Evolutionary conservation across 2,329 filamentous ascomycete genomes (phyloP).

Genomic region (Trichoderma aggressivum): DNA sequence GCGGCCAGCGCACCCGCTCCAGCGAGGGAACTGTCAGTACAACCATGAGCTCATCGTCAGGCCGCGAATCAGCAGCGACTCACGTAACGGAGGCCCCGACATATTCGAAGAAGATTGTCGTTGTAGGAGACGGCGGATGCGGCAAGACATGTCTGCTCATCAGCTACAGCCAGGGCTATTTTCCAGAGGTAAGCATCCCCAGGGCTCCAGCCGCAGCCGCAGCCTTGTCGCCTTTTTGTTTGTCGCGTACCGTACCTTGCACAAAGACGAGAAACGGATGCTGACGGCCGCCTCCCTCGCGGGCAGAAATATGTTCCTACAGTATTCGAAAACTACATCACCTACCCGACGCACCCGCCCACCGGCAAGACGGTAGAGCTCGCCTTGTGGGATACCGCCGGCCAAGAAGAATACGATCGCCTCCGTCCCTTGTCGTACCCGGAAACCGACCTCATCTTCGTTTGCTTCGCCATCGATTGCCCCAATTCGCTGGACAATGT

Average conservation of each 20-base stretch:
- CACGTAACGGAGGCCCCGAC: constrained; percentile 85
- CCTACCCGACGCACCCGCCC: constrained; percentile 82
- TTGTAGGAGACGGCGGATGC: constrained; percentile 95
- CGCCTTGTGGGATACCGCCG: constrained; percentile 96
- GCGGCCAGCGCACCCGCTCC: constrained; percentile 59
- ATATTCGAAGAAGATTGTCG: constrained; percentile 99
- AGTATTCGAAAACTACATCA: constrained; percentile 99
- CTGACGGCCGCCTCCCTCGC: neutral
- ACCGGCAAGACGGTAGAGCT: constrained; percentile 94
- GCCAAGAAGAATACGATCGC: constrained; percentile 97
- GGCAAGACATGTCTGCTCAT: constrained; percentile 98
- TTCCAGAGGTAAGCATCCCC: constrained; percentile 75
- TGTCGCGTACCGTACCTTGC: neutral
- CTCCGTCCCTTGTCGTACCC: constrained; percentile 94
- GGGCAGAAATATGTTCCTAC: constrained; percentile 98
- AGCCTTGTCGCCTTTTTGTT: neutral
- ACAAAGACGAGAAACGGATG: neutral
- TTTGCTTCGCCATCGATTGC: constrained; percentile 98
- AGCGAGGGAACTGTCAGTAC: constrained; percentile 92
- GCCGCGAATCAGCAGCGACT: constrained; percentile 74
- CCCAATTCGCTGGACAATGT: constrained; percentile 98
- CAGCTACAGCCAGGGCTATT: constrained; percentile 98
- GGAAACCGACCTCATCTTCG: constrained; percentile 95
- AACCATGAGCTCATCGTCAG: constrained; percentile 70
- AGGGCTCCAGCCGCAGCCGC: neutral